phyloP scores from a whole-genome alignment of 2,329 filamentous ascomycete species.

The Hypoxylon sp. region DNA sequence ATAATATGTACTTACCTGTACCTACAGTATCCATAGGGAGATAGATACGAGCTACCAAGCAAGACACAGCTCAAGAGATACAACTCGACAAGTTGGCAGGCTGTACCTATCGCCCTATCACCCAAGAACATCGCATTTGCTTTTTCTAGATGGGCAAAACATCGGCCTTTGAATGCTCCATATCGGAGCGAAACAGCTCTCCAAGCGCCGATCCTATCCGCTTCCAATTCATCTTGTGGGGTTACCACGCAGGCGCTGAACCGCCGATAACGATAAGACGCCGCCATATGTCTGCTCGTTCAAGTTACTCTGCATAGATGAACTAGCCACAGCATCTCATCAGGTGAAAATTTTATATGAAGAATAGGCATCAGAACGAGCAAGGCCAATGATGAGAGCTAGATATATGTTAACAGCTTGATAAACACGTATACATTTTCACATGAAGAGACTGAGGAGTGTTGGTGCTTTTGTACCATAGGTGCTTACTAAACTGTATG shows the following conservation, averaged over 20 bases:
- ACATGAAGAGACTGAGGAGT: not conserved
- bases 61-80: too few relatives aligned
- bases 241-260: not conserved
- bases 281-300: not conserved
- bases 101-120: slow-evolving; percentile 1
- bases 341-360: not conserved
- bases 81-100: too few relatives aligned
- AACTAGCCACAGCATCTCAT: not conserved
- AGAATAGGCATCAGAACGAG: not conserved
- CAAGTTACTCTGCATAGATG: not conserved
- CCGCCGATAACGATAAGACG: slow-evolving; percentile 18
- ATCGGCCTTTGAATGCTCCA: not conserved
- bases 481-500: too few relatives aligned
- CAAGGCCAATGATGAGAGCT: not conserved
- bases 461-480: too few relatives aligned
- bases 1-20: too few relatives aligned
- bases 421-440: not conserved
- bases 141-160: not conserved
- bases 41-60: too few relatives aligned
- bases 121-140: not conserved
- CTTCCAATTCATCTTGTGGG: slow-evolving; percentile 10
- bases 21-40: not conserved
- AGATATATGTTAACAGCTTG: not conserved
- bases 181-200: slow-evolving; percentile 1
- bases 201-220: slow-evolving; percentile 1